Base-by-base conservation (phyloP, 1,139 yeast genomes). In the Pichia terricola region DNA sequence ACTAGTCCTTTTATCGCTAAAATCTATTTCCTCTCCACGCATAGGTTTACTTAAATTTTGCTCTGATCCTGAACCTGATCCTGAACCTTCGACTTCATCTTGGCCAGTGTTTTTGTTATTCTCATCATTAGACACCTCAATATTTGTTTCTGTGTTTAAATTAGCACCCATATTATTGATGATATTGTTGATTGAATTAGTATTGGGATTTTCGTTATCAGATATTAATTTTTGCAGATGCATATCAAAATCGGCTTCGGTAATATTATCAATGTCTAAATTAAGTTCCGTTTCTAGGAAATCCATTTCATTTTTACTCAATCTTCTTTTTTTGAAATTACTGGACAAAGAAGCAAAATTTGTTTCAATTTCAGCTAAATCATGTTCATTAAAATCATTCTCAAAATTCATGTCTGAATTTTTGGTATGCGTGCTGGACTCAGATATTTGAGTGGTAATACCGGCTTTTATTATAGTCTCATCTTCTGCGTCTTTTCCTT, bases 161-260 rank as follows among this genome's bases (percentile, higher is more conserved):
- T 16, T 16, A 16, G 22, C 22, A 16, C 22, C 22, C 22, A 16
- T 16, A 16, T 16, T 16, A 16, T 16, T 16, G 22, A 16, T 16
- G 22, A 16, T 16, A 16, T 16, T 16, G 22, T 16, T 16, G 22
- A 16, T 16, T 16, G 22, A 16, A 16, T 16, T 16, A 16, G 22
- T 16, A 16, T 16, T 16, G 22, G 22, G 22, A 16, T 16, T 30
- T 30, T 8, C 33, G 36, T 51, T 46, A 28, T 53, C 58, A 1
- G 44, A 50, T 9, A 58, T 56, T 9, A 57, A 49, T 37, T 56
- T 56, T 33, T 56, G 60, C 9, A 58, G 39, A 45, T 57, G 61
- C 11, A 51, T 42, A 43, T 52, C 56, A 40, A 58, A 52, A 40
- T 58, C 62, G 22, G 58, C 60, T 39, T 55, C 60, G 27, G 55